A percentile compares a stretch with the other conserved stretches of the same genome.
Conservation (phyloP, 2,329 filamentous ascomycete genomes). For the Fusarium dlaminii region DNA sequence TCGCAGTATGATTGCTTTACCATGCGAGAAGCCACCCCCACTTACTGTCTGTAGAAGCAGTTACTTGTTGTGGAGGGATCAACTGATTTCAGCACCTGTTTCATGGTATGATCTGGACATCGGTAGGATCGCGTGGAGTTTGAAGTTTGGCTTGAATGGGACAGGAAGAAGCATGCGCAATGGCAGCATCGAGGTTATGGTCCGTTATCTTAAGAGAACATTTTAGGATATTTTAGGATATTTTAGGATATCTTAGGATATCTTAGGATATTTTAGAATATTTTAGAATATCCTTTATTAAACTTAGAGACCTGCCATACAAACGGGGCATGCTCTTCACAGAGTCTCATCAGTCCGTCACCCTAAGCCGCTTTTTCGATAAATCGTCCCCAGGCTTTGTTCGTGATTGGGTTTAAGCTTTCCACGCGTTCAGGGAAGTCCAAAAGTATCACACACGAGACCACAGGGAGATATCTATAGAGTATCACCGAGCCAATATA, state of each 20-base stretch:
- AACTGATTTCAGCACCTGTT: neutral
- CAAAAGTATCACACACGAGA: fast-evolving
- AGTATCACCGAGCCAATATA: fast-evolving
- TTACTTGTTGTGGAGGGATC: neutral
- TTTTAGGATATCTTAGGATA: too few relatives aligned
- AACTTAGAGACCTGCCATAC: neutral
- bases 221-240: too few relatives aligned
- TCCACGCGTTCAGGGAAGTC: too few relatives aligned
- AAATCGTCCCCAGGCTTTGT: neutral
- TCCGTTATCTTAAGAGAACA: too few relatives aligned
- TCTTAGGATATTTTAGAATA: too few relatives aligned
- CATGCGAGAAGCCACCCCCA: too few relatives aligned
- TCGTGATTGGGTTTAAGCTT: neutral
- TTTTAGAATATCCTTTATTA: too few relatives aligned
- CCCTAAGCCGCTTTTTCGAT: neutral
- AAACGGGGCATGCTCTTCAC: neutral
- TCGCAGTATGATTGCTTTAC: too few relatives aligned
- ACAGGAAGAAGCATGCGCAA: fast-evolving
- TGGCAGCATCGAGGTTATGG: neutral
- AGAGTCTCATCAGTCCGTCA: neutral
- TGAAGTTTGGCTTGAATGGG: neutral
- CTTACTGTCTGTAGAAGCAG: neutral
- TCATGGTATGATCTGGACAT: neutral
- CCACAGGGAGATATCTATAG: too few relatives aligned
- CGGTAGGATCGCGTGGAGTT: too few relatives aligned